Percentiles rank a stretch among this genome's conserved stretches.
These are phyloP conservation scores for Biscutella laevigata DNA, from an alignment of 441 rosid genomes.

Conservation along the genomic window DNA sequence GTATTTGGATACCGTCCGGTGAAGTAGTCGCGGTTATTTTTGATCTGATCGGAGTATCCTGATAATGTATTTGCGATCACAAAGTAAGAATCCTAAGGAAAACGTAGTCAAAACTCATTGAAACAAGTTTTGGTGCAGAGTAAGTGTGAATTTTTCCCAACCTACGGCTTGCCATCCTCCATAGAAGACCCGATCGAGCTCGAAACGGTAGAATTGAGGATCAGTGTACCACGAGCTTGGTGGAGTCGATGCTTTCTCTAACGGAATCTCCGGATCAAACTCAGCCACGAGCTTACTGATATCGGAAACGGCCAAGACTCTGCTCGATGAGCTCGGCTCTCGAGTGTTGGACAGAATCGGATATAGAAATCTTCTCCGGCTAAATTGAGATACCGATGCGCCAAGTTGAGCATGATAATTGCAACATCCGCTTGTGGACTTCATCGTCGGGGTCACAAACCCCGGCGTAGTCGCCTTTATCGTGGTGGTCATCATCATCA, in stretches of 20 bases:
- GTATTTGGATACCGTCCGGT: conserved; percentile 47
- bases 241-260: conserved; percentile 65
- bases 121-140: background rate
- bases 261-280: conserved; percentile 54
- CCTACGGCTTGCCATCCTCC: conserved; percentile 86
- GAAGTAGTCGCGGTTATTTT: conserved; percentile 51
- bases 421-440: background rate
- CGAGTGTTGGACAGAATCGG: too few species aligned
- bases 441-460: background rate
- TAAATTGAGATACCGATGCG: conserved; percentile 1
- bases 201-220: conserved; percentile 41
- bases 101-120: conserved; percentile 14
- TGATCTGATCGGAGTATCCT: conserved; percentile 66
- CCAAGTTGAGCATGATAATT: background rate
- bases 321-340: conserved; percentile 12
- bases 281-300: conserved; percentile 29
- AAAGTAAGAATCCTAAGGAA: background rate
- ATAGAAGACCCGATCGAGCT: conserved; percentile 61
- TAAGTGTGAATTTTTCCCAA: conserved; percentile 10
- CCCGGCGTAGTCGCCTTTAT: background rate
- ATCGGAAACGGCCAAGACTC: conserved; percentile 13
- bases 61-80: background rate
- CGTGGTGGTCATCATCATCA: conserved; percentile 1
- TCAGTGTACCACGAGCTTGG: conserved; percentile 83
- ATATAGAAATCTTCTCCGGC: background rate